Evolutionary conservation across 805 yeast genomes (phyloP).

Genomic region (Brettanomyces nanus): DNA sequence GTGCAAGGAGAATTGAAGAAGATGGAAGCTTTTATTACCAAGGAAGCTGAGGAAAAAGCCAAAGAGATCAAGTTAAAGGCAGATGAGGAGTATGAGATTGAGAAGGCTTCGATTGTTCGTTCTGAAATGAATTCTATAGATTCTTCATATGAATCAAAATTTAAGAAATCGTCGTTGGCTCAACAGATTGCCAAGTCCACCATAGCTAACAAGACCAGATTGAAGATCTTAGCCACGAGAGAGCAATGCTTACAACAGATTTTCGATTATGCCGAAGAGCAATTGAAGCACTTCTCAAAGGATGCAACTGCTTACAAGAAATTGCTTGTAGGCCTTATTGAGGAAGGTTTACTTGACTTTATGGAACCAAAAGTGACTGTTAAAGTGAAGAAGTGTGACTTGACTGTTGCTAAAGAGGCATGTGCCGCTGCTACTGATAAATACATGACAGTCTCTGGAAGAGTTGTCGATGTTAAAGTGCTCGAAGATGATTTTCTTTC

Average conservation of each 20-base stretch:
- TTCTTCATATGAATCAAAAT: slow-evolving; percentile 64
- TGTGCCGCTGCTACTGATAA: slow-evolving; percentile 50
- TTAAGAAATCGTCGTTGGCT: slow-evolving; percentile 85
- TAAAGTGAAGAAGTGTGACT: slow-evolving; percentile 61
- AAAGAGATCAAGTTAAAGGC: slow-evolving; percentile 93
- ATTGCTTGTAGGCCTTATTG: slow-evolving; percentile 67
- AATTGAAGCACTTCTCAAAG: slow-evolving; percentile 50
- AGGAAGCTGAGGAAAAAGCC: slow-evolving; percentile 98
- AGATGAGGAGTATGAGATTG: slow-evolving; percentile 97
- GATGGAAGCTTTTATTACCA: slow-evolving; percentile 97
- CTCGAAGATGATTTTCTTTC: slow-evolving; percentile 51
- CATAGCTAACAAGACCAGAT: slow-evolving; percentile 90
- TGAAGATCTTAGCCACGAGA: slow-evolving; percentile 79
- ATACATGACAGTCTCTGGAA: slow-evolving; percentile 56
- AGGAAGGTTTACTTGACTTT: slow-evolving; percentile 65
- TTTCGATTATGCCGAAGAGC: slow-evolving; percentile 58
- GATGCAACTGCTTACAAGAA: slow-evolving; percentile 55
- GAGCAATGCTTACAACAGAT: slow-evolving; percentile 71
- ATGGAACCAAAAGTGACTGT: slow-evolving; percentile 64
- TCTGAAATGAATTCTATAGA: slow-evolving; percentile 88
- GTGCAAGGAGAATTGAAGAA: slow-evolving; percentile 93
- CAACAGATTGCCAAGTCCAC: slow-evolving; percentile 96
- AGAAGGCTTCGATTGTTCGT: slow-evolving; percentile 91
- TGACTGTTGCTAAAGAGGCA: slow-evolving; percentile 52
- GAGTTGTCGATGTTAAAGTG: slow-evolving; percentile 45